phyloP scores from a whole-genome alignment of 192 early-diverging fungal species.

The Coemansia sp. region DNA sequence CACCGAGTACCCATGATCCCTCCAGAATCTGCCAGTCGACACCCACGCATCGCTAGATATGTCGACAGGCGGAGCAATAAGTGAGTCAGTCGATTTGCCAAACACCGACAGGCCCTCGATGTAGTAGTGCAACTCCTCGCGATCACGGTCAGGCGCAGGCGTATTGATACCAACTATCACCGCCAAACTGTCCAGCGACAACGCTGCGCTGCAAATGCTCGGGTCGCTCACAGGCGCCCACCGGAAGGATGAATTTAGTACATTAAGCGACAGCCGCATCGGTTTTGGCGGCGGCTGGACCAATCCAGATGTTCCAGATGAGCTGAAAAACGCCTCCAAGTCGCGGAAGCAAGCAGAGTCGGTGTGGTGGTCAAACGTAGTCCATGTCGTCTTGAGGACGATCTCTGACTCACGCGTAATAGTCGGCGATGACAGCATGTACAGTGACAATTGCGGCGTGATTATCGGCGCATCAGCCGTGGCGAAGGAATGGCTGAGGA shows the following conservation, averaged over 20 bases:
- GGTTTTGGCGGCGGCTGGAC: conserved; percentile 57
- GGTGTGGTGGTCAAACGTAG: conserved; percentile 43
- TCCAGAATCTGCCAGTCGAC: conserved; percentile 54
- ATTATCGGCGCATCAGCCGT: conserved; percentile 41
- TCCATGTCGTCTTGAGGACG: conserved; percentile 52
- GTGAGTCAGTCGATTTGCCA: conserved; percentile 43
- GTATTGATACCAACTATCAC: conserved; percentile 53
- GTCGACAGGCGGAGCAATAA: conserved; percentile 19
- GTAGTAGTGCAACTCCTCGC: conserved; percentile 54
- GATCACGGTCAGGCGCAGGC: conserved; percentile 40
- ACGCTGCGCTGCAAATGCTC: conserved; percentile 34
- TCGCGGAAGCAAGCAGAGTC: conserved; percentile 49
- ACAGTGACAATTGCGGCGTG: conserved; percentile 53
- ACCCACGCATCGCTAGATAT: conserved; percentile 54
- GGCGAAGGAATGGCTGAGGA: conserved; percentile 53
- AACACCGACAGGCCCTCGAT: conserved; percentile 48
- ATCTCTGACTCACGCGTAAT: conserved; percentile 50
- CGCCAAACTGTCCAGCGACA: conserved; percentile 50
- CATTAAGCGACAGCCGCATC: conserved; percentile 50
- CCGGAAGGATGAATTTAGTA: conserved; percentile 50
- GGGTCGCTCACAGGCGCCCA: conserved; percentile 37
- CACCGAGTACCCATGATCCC: conserved; percentile 44
- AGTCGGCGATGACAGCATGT: conserved; percentile 51
- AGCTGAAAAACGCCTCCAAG: conserved; percentile 52
- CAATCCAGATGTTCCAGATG: conserved; percentile 49